A percentile compares a stretch with the other conserved stretches of the same genome.
Conservation (phyloP, 495 filamentous ascomycete genomes). For the Trichocladium uniseriatum region DNA sequence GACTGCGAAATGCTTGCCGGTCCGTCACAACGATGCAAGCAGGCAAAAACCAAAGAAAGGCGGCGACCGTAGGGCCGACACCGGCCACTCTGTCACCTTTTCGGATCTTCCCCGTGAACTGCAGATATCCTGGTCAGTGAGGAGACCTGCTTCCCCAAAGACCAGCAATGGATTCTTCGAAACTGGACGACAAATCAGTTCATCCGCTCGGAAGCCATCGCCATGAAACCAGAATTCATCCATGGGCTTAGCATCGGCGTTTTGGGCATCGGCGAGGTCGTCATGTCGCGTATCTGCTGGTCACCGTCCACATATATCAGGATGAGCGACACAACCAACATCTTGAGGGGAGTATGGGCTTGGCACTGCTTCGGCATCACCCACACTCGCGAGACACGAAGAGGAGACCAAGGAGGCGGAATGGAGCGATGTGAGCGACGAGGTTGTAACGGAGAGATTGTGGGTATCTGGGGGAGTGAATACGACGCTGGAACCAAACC, state of each 20-base stretch:
- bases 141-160: slow-evolving; percentile 14
- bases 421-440: neutral
- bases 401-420: neutral
- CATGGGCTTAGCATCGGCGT: slow-evolving; percentile 6
- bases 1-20: no score
- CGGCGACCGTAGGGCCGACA: no score
- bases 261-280: slow-evolving; percentile 15
- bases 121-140: slow-evolving; percentile 2
- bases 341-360: slow-evolving; percentile 19
- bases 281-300: slow-evolving; percentile 16
- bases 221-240: slow-evolving; percentile 14
- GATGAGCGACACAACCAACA: neutral
- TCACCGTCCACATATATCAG: neutral
- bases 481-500: no score
- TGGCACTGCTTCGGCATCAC: slow-evolving; percentile 9
- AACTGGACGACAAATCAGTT: slow-evolving; percentile 25
- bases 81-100: no score
- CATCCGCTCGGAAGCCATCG: slow-evolving; percentile 23
- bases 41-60: no score
- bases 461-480: neutral
- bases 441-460: neutral
- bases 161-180: slow-evolving; percentile 25
- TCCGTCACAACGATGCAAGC: no score
- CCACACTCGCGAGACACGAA: neutral
- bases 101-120: no score